A percentile compares a stretch with the other conserved stretches of the same genome.
Conservation (phyloP, 139 green algal species). For the Chlorella sp. region DNA sequence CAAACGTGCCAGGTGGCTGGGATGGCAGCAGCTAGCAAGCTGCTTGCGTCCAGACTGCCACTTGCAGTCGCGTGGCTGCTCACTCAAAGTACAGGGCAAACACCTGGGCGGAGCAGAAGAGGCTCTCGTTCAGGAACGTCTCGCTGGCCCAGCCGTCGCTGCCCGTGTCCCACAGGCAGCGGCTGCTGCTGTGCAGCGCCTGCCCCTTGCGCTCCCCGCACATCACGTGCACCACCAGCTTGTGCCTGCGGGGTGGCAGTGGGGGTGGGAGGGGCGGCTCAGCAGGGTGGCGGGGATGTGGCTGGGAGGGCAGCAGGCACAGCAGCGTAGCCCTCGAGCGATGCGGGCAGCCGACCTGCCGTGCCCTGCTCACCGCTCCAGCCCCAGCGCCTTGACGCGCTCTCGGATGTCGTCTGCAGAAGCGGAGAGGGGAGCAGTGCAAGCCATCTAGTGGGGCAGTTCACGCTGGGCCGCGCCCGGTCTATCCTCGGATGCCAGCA, state of each 20-base stretch:
- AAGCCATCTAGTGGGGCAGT: no score
- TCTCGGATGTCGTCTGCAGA: conserved; percentile 53
- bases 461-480: background rate
- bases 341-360: no score
- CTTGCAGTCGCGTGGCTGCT: no score
- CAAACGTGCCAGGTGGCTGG: no score
- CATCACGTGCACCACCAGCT: conserved; percentile 79
- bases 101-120: conserved; percentile 79
- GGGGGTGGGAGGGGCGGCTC: no score
- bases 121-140: conserved; percentile 78
- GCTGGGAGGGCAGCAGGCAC: no score
- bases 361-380: conserved; percentile 66
- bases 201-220: conserved; percentile 87
- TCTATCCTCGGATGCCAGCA: background rate
- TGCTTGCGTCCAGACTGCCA: no score
- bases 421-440: background rate
- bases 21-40: no score
- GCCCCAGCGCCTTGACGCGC: conserved; percentile 83
- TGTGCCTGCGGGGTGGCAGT: conserved; percentile 53
- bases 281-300: no score
- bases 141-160: conserved; percentile 79
- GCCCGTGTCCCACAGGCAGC: conserved; percentile 87
- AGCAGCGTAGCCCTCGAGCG: no score
- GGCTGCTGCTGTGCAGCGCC: conserved; percentile 77
- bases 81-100: conserved; percentile 86